A percentile compares a stretch with the other conserved stretches of the same genome.
These are phyloP conservation scores for Fusarium coicis DNA, from an alignment of 2,329 filamentous ascomycete genomes.

Conservation along the genomic window DNA sequence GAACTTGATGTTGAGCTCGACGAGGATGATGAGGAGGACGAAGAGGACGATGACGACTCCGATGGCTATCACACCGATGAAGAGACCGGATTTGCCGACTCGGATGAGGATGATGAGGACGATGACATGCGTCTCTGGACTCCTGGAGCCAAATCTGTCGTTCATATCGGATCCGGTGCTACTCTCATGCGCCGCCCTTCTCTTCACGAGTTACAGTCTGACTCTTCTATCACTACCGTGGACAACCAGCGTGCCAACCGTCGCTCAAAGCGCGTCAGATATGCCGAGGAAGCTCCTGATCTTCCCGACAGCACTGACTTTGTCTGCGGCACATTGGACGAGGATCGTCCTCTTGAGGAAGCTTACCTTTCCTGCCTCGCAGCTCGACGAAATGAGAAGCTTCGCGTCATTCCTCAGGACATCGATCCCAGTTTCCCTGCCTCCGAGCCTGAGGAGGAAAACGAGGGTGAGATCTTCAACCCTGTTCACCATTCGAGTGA, in stretches of 20 bases:
- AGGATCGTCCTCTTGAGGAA: constrained; percentile 93
- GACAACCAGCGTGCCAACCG: constrained; percentile 52
- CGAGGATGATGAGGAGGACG: constrained; percentile 61
- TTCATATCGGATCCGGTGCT: constrained; percentile 50
- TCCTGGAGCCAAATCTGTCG: constrained; percentile 54
- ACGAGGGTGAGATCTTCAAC: constrained; percentile 75
- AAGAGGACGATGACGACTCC: constrained; percentile 66
- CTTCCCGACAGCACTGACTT: constrained; percentile 98
- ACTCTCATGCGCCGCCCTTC: constrained; percentile 50
- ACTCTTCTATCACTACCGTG: constrained; percentile 68
- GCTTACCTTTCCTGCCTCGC: constrained; percentile 89
- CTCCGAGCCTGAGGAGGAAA: constrained; percentile 89
- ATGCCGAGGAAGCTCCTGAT: constrained; percentile 73
- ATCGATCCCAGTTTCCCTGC: constrained; percentile 98
- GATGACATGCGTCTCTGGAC: constrained; percentile 70
- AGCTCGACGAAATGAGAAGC: constrained; percentile 82
- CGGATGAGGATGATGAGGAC: constrained; percentile 75
- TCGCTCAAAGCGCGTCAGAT: constrained; percentile 45
- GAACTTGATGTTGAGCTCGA: constrained; percentile 62
- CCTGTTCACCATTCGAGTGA: constrained; percentile 72
- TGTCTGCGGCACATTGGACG: constrained; percentile 96
- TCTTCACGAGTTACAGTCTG: constrained; percentile 63
- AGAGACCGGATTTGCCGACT: constrained; percentile 74
- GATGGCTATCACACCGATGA: constrained; percentile 82
- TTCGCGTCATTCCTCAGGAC: constrained; percentile 88